Conservation (phyloP, 352 stramenopile species). For the Phytophthora constricta region DNA sequence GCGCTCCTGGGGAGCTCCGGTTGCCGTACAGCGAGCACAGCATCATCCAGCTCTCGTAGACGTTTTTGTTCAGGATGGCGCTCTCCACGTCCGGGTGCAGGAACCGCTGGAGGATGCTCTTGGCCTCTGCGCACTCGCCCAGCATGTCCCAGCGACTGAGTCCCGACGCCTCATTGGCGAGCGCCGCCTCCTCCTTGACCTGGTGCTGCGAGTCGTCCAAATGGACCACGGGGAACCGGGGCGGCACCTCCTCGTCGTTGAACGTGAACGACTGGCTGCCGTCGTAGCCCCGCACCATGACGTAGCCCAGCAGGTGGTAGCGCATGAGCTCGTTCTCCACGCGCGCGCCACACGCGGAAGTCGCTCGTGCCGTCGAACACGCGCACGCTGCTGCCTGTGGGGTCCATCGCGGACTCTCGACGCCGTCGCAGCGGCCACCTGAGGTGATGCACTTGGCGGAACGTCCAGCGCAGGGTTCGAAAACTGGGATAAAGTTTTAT, state of each 20-base stretch:
- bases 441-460: too few species aligned
- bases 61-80: constrained; percentile 56
- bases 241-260: constrained; percentile 51
- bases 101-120: constrained; percentile 55
- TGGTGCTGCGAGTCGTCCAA: constrained; percentile 19
- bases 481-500: too few species aligned
- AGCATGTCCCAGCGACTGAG: constrained; percentile 52
- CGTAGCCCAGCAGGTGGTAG: constrained; percentile 58
- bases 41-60: constrained; percentile 57
- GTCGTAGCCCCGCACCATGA: constrained; percentile 51
- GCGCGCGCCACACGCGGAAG: constrained; percentile 52
- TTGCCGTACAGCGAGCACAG: constrained; percentile 54
- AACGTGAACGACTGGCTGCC: constrained; percentile 52
- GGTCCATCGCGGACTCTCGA: too few species aligned
- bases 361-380: constrained; percentile 56
- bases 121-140: constrained; percentile 49
- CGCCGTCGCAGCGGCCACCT: too few species aligned
- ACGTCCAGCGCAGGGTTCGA: too few species aligned
- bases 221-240: constrained; percentile 30
- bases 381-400: constrained; percentile 18
- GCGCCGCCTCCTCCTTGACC: constrained; percentile 7
- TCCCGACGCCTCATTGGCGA: constrained; percentile 29
- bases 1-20: constrained; percentile 31
- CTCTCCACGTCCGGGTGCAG: constrained; percentile 55
- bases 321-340: constrained; percentile 62